Percentiles rank a stretch among this genome's conserved stretches.
These are phyloP conservation scores for Diplodia mutila DNA, from an alignment of 2,329 filamentous ascomycete species.

Conservation along the genomic window DNA sequence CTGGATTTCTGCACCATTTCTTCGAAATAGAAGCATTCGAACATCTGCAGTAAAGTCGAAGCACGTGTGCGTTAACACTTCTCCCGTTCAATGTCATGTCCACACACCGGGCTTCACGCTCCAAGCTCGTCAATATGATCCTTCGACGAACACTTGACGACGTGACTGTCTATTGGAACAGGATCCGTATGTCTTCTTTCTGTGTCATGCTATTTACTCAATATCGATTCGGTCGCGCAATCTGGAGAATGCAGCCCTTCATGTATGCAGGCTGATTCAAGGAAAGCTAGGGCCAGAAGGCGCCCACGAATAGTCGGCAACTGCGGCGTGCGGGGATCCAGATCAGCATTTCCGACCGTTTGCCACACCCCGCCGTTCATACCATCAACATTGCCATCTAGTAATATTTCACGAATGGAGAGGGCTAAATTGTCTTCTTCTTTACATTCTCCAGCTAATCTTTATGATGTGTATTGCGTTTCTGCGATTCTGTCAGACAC, in stretches of 20 bases:
- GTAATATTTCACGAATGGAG: no score
- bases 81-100: conserved; percentile 31
- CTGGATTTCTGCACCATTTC: not conserved
- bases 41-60: not conserved
- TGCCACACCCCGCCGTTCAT: no score
- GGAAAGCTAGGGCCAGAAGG: conserved; percentile 58
- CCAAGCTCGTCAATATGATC: conserved; percentile 50
- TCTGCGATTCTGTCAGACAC: no score
- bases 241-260: not conserved
- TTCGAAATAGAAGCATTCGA: not conserved
- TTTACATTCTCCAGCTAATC: no score
- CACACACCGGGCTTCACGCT: conserved; percentile 51
- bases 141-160: conserved; percentile 46
- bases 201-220: not conserved
- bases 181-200: not conserved
- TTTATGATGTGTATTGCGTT: no score
- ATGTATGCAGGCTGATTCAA: not conserved
- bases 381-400: no score
- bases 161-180: conserved; percentile 37
- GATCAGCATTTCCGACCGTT: not conserved
- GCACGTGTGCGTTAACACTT: not conserved
- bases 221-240: not conserved
- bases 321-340: not conserved
- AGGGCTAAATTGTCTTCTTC: no score
- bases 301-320: not conserved